Percentiles rank a stretch among this genome's conserved stretches.
Evolutionary conservation across 1,284 basidiomycete species (phyloP).

Genomic region (Cystobasidium sp.): DNA sequence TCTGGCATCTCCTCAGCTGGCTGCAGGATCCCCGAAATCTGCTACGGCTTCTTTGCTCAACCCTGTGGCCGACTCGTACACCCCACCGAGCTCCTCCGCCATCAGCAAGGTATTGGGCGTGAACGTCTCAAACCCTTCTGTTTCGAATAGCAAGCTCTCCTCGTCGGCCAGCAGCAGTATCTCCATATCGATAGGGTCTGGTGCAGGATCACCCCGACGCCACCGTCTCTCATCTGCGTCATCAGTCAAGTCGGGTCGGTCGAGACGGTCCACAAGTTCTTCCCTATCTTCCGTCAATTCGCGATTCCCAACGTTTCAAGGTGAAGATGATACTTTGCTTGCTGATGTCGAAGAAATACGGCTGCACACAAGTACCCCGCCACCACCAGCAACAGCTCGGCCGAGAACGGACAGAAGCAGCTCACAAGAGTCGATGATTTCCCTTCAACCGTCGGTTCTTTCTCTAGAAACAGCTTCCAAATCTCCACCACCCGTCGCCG

Average conservation of each 20-base stretch:
- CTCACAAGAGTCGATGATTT: conserved; percentile 23
- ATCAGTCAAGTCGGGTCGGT: conserved; percentile 20
- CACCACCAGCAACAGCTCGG: background rate
- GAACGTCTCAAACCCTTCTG: background rate
- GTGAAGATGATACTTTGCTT: background rate
- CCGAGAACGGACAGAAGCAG: background rate
- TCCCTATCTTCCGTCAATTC: conserved; percentile 15
- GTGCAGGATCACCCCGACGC: conserved; percentile 2
- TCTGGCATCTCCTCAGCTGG: background rate
- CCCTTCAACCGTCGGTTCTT: conserved; percentile 8
- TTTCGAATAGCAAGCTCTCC: background rate
- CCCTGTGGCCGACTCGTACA: conserved; percentile 1
- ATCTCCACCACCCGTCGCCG: conserved; percentile 34
- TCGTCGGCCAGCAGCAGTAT: conserved; percentile 4
- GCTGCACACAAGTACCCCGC: background rate
- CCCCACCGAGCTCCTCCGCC: background rate
- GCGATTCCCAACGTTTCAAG: background rate
- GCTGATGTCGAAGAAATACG: background rate
- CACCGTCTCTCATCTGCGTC: conserved; percentile 27
- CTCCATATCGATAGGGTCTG: conserved; percentile 12
- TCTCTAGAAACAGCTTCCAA: conserved; percentile 17
- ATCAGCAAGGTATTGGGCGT: background rate
- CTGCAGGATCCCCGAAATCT: conserved; percentile 1
- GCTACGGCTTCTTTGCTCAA: conserved; percentile 3
- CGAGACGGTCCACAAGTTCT: conserved; percentile 19